Percentiles rank a stretch among this genome's conserved stretches.
phyloP scores from a whole-genome alignment of 257 asterid genomes.

The Gentiana straminea region DNA sequence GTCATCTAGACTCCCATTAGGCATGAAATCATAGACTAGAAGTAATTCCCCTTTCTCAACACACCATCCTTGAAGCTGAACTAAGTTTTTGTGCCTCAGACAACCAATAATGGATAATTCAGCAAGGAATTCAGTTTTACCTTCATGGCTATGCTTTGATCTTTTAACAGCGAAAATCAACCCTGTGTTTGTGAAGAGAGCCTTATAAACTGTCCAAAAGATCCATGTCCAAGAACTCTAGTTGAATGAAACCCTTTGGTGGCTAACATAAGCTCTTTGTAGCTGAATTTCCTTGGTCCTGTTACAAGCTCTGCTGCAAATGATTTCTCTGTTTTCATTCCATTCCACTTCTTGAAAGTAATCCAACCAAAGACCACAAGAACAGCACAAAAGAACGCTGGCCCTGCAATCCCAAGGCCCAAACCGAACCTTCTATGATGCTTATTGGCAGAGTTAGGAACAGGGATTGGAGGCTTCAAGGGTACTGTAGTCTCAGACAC shows the following conservation, averaged over 20 bases:
- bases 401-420: slow-evolving; percentile 69
- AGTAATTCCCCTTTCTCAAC: slow-evolving; percentile 15
- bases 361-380: slow-evolving; percentile 45
- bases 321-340: slow-evolving; percentile 29
- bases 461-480: slow-evolving; percentile 29
- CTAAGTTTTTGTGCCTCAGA: slow-evolving; percentile 15
- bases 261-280: slow-evolving; percentile 63
- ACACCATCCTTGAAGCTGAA: slow-evolving; percentile 17
- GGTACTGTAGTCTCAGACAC: slow-evolving; percentile 57
- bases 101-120: slow-evolving; percentile 56
- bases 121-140: slow-evolving; percentile 67
- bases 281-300: slow-evolving; percentile 63
- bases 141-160: slow-evolving; percentile 77
- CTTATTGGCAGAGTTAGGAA: slow-evolving; percentile 33
- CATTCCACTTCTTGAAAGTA: slow-evolving; percentile 53
- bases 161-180: slow-evolving; percentile 67
- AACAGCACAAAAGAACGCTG: slow-evolving; percentile 44
- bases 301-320: slow-evolving; percentile 49
- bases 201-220: slow-evolving; percentile 87
- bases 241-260: slow-evolving; percentile 70
- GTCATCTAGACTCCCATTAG: slow-evolving; percentile 18
- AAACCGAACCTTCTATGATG: slow-evolving; percentile 42
- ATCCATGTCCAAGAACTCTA: slow-evolving; percentile 73
- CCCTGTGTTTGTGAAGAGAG: slow-evolving; percentile 33
- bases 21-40: slow-evolving; percentile 19